Evolutionary conservation across 257 asterid species (phyloP), one percentile per base, ranked within the genome.

Genomic region (Solanum corneliomulleri): DNA sequence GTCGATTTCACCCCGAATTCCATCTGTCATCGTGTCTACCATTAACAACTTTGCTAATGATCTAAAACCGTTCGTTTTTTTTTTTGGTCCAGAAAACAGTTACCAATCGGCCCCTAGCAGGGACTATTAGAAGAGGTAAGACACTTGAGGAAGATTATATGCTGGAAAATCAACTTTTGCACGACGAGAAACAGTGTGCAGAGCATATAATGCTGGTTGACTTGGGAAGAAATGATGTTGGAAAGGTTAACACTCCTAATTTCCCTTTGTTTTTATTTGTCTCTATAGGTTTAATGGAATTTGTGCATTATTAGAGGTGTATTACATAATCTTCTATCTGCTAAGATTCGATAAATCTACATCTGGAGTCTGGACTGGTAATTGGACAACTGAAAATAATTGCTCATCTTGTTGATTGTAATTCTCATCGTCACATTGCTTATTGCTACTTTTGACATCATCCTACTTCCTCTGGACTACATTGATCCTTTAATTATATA

Each of bases 121-220:
- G 99, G 88, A 97, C 99, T 85, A 90, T 91, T 23, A 93, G 99
- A 69, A 95, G 99, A 90, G 99, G 99, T 76, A 96, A 93, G 93
- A 97, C 99, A 10, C 92, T 91, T 29, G 83, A 95, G 89, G 99
- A 97, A 91, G 99, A 97, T 90, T 88, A 90, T 88, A 93, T 96
- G 98, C 87, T 95, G 91, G 98, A 96, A 92, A 95, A 92, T 68
- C 96, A 93, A 94, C 99, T 97, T 80, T 90, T 96, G 91, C 90
- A 91, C 56, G 98, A 97, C 42, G 95, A 95, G 78, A 97, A 97
- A 88, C 99, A 97, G 92, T 91, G 98, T 87, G 99, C 99, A 7
- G 99, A 97, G 89, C 99, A 97, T 92, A 95, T 95, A 89, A 97
- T 97, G 99, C 94, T 97, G 88, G 99, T 97, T 88, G 99, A 97